Evolutionary conservation across 2,329 filamentous ascomycete genomes (phyloP), one percentile per base, ranked within the genome.

Genomic region (Pseudogymnoascus sp.): DNA sequence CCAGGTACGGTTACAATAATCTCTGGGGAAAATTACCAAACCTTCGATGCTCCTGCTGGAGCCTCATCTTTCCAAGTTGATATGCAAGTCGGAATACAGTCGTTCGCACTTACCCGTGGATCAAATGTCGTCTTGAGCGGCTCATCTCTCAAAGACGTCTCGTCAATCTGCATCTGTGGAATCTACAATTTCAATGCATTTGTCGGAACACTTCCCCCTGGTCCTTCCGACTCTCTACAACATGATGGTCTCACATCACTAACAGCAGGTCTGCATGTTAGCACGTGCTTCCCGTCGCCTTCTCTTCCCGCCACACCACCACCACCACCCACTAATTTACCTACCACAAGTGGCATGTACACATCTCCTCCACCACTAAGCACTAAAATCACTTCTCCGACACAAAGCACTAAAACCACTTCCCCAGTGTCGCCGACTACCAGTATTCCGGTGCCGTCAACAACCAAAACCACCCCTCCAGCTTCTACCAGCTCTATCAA

Each of bases 251-350:
- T 74, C 4, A 68, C 67, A 0, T 71, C 69, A 6, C 66, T 74
- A 11, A 72, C 71, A 11, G 63, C 66, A 3, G 72, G 72, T n/a
- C 68, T 74, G 5, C 70, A 69, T 40, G 72, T 73, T 12, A 69
- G 65, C 6, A 73, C 72, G 1, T 74, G 72, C 62, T 66, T 68
- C 43, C 66, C 74, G 10, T 69, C 64, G 40, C 74, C 74, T 14
- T 75, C 73, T 28, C 68, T 75, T 41, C 64, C 56, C 61, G 12
- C 59, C 64, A 59, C 35, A 53, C 61, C 26, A 37, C 60, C 43
- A 28, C 61, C 53, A 35, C 67, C 60, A 56, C 63, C 41, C 46
- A 61, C 65, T 12, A 62, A 62, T 3, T 50, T 66, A 12, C 63
- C 61, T 33, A 33, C 46, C 16, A 62, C 64, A 59, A 59, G 61